Conservation (phyloP, 306 rosid genomes). For the Oemleria cerasiformis region DNA sequence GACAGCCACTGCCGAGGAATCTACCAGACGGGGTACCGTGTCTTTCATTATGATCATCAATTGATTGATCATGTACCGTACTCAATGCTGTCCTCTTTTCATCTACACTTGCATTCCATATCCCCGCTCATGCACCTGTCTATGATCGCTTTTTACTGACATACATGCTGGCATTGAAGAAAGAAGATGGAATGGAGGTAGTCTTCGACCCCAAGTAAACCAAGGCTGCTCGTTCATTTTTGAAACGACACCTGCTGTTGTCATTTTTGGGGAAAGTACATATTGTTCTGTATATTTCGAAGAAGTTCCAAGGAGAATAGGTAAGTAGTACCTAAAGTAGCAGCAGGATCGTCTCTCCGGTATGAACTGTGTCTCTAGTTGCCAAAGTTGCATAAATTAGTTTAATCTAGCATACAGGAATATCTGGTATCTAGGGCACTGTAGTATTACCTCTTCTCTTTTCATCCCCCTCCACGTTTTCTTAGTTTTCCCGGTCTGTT, state of each 20-base stretch:
- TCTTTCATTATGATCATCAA: slow-evolving; percentile 44
- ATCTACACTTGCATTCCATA: slow-evolving; percentile 24
- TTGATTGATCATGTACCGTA: slow-evolving; percentile 20
- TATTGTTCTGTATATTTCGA: slow-evolving; percentile 50
- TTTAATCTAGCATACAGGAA: slow-evolving; percentile 27
- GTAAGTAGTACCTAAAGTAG: slow-evolving; percentile 30
- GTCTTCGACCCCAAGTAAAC: slow-evolving; percentile 17
- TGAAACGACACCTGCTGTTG: slow-evolving; percentile 39
- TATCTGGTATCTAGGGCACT: slow-evolving; percentile 11
- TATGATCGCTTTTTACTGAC: slow-evolving; percentile 27
- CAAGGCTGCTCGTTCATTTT: slow-evolving; percentile 34
- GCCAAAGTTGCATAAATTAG: slow-evolving; percentile 30
- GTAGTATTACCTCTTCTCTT: slow-evolving; percentile 16
- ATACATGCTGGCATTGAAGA: slow-evolving; percentile 28
- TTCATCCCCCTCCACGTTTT: slow-evolving; percentile 11
- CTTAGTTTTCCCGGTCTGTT: neutral
- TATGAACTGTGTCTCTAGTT: slow-evolving; percentile 27
- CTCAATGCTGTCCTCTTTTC: slow-evolving; percentile 23
- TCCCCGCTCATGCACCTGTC: slow-evolving; percentile 19
- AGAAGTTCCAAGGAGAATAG: slow-evolving; percentile 39
- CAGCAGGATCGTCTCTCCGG: slow-evolving; percentile 25
- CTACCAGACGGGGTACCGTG: slow-evolving; percentile 55
- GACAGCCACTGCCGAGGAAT: slow-evolving; percentile 40
- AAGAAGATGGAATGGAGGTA: slow-evolving; percentile 33
- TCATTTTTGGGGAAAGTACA: slow-evolving; percentile 48